phyloP scores from a whole-genome alignment of 768 basidiomycete species.

The Termitomyces sp. region DNA sequence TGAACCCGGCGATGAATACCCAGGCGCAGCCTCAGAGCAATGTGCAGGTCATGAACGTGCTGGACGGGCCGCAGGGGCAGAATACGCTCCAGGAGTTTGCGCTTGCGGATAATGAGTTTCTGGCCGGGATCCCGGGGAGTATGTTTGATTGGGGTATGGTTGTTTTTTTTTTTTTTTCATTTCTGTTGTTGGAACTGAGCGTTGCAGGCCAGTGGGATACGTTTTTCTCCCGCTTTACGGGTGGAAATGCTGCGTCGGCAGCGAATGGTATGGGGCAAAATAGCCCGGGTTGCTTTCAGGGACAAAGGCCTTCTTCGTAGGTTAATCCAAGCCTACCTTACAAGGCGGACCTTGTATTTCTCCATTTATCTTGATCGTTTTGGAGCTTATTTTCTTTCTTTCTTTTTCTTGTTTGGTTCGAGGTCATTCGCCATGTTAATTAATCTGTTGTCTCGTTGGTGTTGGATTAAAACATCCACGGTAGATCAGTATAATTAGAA shows the following conservation, averaged over 20 bases:
- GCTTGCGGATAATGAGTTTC: conserved; percentile 58
- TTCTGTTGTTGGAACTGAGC: too few species aligned
- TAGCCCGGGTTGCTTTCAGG: conserved; percentile 7
- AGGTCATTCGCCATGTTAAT: neutral
- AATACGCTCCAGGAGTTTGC: conserved; percentile 58
- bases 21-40: conserved; percentile 36
- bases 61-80: conserved; percentile 54
- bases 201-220: conserved; percentile 73
- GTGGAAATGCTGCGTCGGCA: conserved; percentile 10
- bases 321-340: neutral
- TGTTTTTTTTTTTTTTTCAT: conserved; percentile 4
- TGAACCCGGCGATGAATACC: conserved; percentile 72
- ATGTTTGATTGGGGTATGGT: conserved; percentile 84
- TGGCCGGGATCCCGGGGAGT: conserved; percentile 75
- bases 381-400: neutral
- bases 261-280: conserved; percentile 18
- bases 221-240: conserved; percentile 63
- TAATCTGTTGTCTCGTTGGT: neutral
- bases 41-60: conserved; percentile 73
- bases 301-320: conserved; percentile 14
- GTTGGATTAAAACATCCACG: neutral
- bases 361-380: neutral
- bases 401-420: neutral
- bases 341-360: neutral
- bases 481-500: neutral